Conservation (phyloP, 2,329 filamentous ascomycete species). For the Capronia epimyces region DNA sequence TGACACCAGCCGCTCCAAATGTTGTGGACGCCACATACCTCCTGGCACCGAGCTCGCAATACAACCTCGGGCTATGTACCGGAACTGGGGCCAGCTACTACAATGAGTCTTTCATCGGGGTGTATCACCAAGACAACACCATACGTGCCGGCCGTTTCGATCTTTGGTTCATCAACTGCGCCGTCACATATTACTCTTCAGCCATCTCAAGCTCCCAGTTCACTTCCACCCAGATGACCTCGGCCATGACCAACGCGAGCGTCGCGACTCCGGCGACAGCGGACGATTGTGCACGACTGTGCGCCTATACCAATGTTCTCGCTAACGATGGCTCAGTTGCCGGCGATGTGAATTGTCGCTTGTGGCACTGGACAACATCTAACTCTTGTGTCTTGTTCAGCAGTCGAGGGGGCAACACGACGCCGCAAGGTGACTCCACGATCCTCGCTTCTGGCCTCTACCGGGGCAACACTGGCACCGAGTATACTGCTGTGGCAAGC, state of each 20-base stretch:
- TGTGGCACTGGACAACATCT: constrained; percentile 1
- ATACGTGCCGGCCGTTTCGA: background rate
- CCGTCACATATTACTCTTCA: constrained; percentile 3
- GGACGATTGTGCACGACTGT: constrained; percentile 18
- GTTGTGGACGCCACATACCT: constrained; percentile 16
- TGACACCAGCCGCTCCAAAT: constrained; percentile 5
- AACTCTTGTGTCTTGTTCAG: background rate
- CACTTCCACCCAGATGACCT: background rate
- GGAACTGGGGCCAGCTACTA: constrained; percentile 10
- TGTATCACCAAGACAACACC: constrained; percentile 7
- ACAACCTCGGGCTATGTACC: constrained; percentile 14
- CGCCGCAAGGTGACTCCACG: background rate
- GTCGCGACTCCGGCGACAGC: background rate
- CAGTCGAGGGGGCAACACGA: background rate
- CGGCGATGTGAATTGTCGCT: background rate
- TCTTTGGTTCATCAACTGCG: constrained; percentile 10
- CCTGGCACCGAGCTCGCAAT: background rate
- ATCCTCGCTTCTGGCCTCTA: constrained; percentile 9
- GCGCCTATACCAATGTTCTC: background rate
- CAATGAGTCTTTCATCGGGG: constrained; percentile 9
- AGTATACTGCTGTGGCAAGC: background rate
- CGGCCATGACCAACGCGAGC: background rate
- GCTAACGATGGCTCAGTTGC: background rate
- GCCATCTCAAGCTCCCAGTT: background rate
- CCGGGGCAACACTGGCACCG: constrained; percentile 1